These are phyloP conservation scores for Teratosphaeriaceae sp. DNA, from an alignment of 2,329 filamentous ascomycete genomes.

Conservation along the genomic window DNA sequence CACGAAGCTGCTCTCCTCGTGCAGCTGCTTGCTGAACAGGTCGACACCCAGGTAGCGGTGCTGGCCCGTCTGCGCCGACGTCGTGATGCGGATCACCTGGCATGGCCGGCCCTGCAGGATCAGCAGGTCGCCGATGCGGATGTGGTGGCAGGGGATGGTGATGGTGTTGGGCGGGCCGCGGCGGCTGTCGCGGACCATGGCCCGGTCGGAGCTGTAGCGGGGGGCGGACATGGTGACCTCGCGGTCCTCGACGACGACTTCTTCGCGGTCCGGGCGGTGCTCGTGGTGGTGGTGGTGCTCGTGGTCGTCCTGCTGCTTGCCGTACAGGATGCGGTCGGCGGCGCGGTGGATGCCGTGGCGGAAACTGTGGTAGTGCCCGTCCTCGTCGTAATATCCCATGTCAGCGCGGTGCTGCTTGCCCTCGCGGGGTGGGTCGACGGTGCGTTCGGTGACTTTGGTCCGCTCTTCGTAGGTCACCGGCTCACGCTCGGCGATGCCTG, in stretches of 20 bases:
- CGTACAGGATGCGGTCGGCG: conserved; percentile 53
- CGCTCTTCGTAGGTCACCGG: conserved; percentile 28
- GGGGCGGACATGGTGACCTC: conserved; percentile 34
- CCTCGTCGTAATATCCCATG: conserved; percentile 77
- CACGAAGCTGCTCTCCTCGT: conserved; percentile 97
- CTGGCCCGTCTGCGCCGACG: conserved; percentile 94
- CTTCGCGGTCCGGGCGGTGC: conserved; percentile 30
- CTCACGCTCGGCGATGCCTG: conserved; percentile 30
- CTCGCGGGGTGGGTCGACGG: conserved; percentile 41
- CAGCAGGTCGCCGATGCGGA: conserved; percentile 96
- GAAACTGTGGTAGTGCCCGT: conserved; percentile 69
- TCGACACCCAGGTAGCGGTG: conserved; percentile 99
- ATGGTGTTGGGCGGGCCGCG: conserved; percentile 65
- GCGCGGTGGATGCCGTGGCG: conserved; percentile 63
- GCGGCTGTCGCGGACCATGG: conserved; percentile 10
- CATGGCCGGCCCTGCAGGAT: conserved; percentile 98
- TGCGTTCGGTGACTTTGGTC: conserved; percentile 45
- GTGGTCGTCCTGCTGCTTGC: conserved; percentile 21
- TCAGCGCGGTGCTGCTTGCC: conserved; percentile 45
- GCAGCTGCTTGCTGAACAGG: conserved; percentile 99
- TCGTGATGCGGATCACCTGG: conserved; percentile 99
- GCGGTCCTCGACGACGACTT: conserved; percentile 46
- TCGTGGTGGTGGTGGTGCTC: conserved; percentile 21
- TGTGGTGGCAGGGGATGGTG: conserved; percentile 98
- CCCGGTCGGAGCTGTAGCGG: conserved; percentile 20